Conservation (phyloP, 2,329 filamentous ascomycete genomes). For the Nemania abortiva region DNA sequence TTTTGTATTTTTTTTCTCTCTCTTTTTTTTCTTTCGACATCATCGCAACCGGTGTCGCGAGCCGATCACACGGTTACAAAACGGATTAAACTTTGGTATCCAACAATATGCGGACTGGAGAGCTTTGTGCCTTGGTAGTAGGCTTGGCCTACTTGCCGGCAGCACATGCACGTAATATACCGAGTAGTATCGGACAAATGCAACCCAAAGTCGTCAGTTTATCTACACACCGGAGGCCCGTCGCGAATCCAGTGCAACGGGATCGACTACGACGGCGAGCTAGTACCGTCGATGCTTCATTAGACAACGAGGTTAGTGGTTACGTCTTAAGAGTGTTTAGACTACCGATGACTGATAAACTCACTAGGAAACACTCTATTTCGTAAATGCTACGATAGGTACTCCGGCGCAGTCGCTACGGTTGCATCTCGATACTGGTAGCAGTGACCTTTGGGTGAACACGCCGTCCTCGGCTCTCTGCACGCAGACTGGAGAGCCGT, state of each 20-base stretch:
- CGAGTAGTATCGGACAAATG: conserved; percentile 37
- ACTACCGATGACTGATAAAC: conserved; percentile 10
- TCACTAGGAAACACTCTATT: conserved; percentile 70
- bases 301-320: conserved; percentile 67
- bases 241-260: conserved; percentile 58
- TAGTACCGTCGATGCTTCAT: conserved; percentile 56
- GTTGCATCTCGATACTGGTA: conserved; percentile 75
- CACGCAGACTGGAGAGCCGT: conserved; percentile 60
- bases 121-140: conserved; percentile 46
- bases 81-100: conserved; percentile 4
- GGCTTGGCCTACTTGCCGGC: conserved; percentile 45
- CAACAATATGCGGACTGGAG: conserved; percentile 46
- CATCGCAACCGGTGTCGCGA: neutral
- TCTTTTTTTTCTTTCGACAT: neutral
- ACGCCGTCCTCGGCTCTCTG: conserved; percentile 72
- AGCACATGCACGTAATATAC: conserved; percentile 47
- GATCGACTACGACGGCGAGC: conserved; percentile 61
- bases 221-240: conserved; percentile 56
- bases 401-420: conserved; percentile 69
- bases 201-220: conserved; percentile 61
- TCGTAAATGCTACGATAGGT: conserved; percentile 71
- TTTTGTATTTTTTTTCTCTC: neutral
- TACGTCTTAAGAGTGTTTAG: neutral
- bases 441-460: conserved; percentile 79
- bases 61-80: neutral